phyloP scores from a whole-genome alignment of 495 filamentous ascomycete genomes.

The Hyaloscypha variabilis region DNA sequence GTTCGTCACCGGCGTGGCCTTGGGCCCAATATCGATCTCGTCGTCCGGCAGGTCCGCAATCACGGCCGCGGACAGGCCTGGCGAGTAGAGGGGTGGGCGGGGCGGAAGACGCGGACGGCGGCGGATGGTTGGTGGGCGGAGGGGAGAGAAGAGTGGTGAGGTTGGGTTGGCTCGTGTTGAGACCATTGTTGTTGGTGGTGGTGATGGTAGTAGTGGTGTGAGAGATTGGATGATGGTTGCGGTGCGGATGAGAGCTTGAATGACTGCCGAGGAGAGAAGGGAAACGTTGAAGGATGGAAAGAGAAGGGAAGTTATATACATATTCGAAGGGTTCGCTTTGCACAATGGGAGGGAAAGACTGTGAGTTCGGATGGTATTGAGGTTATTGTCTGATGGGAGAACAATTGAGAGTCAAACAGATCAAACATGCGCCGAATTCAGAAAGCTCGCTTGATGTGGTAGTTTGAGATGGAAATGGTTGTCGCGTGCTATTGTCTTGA shows the following conservation, averaged over 20 bases:
- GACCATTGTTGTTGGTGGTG: neutral
- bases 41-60: neutral
- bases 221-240: neutral
- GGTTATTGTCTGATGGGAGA: neutral
- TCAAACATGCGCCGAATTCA: neutral
- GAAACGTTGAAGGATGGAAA: neutral
- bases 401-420: neutral
- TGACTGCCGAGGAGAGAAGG: neutral
- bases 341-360: neutral
- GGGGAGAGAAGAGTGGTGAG: neutral
- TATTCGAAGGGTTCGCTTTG: neutral
- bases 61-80: neutral
- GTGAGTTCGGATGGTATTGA: neutral
- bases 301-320: neutral
- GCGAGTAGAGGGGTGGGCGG: neutral
- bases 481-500: neutral
- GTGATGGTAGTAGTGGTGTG: neutral
- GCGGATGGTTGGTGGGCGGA: neutral
- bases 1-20: neutral
- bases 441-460: neutral
- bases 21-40: neutral
- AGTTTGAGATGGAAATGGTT: neutral
- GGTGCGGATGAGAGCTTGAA: neutral
- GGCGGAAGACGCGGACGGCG: neutral
- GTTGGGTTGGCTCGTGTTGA: neutral